Percentiles rank a stretch among this genome's conserved stretches.
Conservation (phyloP, 345 rosid genomes). For the Brassica cretica region DNA sequence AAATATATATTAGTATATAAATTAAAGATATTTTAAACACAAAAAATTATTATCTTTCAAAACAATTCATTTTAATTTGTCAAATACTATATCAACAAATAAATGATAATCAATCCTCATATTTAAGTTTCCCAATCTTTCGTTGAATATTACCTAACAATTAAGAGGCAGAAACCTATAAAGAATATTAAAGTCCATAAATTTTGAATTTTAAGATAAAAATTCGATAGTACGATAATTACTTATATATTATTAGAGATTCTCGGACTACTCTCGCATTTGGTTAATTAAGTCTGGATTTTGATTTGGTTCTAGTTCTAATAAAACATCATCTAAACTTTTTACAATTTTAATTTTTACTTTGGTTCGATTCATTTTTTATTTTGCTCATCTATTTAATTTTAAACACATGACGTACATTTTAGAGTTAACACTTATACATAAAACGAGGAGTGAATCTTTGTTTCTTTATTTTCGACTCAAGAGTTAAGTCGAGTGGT, state of each 20-base stretch:
- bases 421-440: background rate
- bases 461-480: background rate
- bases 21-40: background rate
- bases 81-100: no score
- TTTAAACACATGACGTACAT: background rate
- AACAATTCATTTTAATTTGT: no score
- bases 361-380: background rate
- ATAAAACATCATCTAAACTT: background rate
- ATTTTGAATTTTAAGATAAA: background rate
- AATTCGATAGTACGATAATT: background rate
- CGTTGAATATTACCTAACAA: conserved; percentile 25
- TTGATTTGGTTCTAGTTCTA: background rate
- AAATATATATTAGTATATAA: no score
- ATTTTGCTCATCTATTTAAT: background rate
- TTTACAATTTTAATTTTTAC: background rate
- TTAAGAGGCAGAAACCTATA: conserved; percentile 5
- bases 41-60: no score
- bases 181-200: background rate
- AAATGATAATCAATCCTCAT: background rate
- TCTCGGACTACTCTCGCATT: background rate
- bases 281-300: background rate
- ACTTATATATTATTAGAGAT: background rate
- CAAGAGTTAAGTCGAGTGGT: background rate
- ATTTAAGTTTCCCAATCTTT: conserved; percentile 20
- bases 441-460: background rate